A percentile compares a stretch with the other conserved stretches of the same genome.
Evolutionary conservation across 495 filamentous ascomycete species (phyloP).

Genomic region (Xylaria grammica): DNA sequence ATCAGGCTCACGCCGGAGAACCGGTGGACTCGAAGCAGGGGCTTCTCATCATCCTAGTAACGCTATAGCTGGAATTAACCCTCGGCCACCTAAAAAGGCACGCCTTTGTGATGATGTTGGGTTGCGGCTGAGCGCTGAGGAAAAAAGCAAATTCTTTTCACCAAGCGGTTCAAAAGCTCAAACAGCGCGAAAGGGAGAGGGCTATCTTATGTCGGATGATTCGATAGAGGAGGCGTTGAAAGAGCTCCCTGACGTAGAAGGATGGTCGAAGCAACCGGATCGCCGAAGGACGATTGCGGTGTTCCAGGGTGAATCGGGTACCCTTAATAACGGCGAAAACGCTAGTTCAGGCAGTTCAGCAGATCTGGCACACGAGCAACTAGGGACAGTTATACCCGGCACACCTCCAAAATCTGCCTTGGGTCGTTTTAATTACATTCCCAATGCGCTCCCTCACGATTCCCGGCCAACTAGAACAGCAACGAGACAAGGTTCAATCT

Average conservation of each 20-base stretch:
- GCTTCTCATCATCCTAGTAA: constrained; percentile 28
- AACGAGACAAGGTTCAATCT: constrained; percentile 27
- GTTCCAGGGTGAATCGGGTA: constrained; percentile 30
- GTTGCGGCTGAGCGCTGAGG: constrained; percentile 27
- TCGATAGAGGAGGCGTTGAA: constrained; percentile 51
- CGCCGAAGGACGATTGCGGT: constrained; percentile 31
- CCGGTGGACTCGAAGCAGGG: constrained; percentile 26
- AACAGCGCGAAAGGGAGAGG: constrained; percentile 28
- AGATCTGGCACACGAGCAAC: background rate
- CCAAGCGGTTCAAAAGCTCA: constrained; percentile 26
- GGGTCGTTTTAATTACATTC: constrained; percentile 28
- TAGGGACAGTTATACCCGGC: constrained; percentile 13
- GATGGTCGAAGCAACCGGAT: constrained; percentile 27
- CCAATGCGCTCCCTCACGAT: background rate
- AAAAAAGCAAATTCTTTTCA: constrained; percentile 52
- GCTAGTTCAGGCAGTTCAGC: background rate
- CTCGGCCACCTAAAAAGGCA: constrained; percentile 55
- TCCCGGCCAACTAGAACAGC: constrained; percentile 5
- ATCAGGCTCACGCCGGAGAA: constrained; percentile 42
- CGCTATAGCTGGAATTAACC: constrained; percentile 2
- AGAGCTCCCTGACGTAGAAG: constrained; percentile 46
- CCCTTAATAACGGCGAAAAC: constrained; percentile 23
- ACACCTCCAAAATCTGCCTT: constrained; percentile 29
- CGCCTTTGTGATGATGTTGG: constrained; percentile 45
- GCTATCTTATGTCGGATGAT: constrained; percentile 52